Conservation (phyloP, 805 yeast genomes). For the Nakazawaea laoshanensis region DNA sequence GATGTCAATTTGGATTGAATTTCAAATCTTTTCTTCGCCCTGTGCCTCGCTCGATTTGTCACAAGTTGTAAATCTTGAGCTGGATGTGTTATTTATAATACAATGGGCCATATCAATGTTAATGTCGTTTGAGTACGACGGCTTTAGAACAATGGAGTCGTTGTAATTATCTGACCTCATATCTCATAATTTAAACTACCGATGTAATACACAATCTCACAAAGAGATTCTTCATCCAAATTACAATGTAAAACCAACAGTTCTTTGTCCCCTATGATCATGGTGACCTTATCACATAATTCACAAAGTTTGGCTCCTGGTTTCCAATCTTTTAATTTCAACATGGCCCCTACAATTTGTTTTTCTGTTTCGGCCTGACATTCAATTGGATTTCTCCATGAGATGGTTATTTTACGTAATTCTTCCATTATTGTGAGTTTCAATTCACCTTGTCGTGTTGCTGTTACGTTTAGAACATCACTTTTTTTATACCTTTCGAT, state of each 20-base stretch:
- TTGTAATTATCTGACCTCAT: conserved; percentile 31
- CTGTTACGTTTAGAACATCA: conserved; percentile 41
- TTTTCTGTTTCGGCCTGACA: conserved; percentile 21
- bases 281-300: conserved; percentile 49
- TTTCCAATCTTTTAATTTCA: conserved; percentile 61
- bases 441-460: conserved; percentile 39
- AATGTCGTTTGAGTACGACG: conserved; percentile 56
- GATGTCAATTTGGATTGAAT: conserved; percentile 55
- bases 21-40: conserved; percentile 26
- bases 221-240: conserved; percentile 54
- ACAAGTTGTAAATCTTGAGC: conserved; percentile 44
- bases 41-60: conserved; percentile 56
- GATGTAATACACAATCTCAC: conserved; percentile 58
- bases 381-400: conserved; percentile 50
- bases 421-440: conserved; percentile 48
- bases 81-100: conserved; percentile 33
- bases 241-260: conserved; percentile 61
- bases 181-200: conserved; percentile 23
- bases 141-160: conserved; percentile 27
- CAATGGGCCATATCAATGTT: conserved; percentile 39
- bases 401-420: conserved; percentile 41
- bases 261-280: conserved; percentile 48
- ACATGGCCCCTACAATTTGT: conserved; percentile 34
- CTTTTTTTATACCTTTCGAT: conserved; percentile 56
- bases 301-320: conserved; percentile 54